Evolutionary conservation across 177 flowering plant genomes (phyloP), one percentile per base, ranked within the genome.

Genomic region (Vitis hybrid): DNA sequence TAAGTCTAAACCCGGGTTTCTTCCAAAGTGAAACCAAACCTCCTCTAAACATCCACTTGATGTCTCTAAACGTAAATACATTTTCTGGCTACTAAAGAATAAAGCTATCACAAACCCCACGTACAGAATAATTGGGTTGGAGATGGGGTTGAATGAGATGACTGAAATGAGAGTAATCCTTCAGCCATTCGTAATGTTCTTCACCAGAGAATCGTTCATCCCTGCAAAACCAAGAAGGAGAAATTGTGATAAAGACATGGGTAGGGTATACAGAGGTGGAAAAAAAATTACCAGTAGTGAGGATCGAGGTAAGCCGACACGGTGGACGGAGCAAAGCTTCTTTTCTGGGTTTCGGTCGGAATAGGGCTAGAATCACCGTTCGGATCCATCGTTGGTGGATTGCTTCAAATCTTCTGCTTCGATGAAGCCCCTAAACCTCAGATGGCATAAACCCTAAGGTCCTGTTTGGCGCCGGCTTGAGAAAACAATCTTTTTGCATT

Each of bases 151-250:
- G 85, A 73, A 91, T 82, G 65, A 95, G 92, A 76, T 91, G 92
- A 1, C 86, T 92, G 52, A 95, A 95, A 73, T 91, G 95, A 60
- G 97, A 84, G 76, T 91, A 92, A 66, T 92, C 99, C 78, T 92
- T 95, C 65, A 91, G 81, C 97, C 99, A 95, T 73, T 95, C 99
- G 61, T 92, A 92, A 63, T 95, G 94, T 44, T 90, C 98, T 72
- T 95, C 97, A 2, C 73, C 64, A 13, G 86, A 72, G 78, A 95
- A 95, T 51, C 99, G 77, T 62, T 86, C 80, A 59, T 92, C 83
- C 99, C 98, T 92, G 80, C 20, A 73, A 50, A 59, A 72, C 11
- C 22, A 66, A 60, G 9, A 52, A 19, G 13, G 7, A 33, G 12
- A 50, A 66, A 31, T 10, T 17, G 24, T 31, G 56, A 57, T 3